A percentile compares a stretch with the other conserved stretches of the same genome.
These are phyloP conservation scores for Vigna trinervia DNA, from an alignment of 306 rosid genomes.

Conservation along the genomic window DNA sequence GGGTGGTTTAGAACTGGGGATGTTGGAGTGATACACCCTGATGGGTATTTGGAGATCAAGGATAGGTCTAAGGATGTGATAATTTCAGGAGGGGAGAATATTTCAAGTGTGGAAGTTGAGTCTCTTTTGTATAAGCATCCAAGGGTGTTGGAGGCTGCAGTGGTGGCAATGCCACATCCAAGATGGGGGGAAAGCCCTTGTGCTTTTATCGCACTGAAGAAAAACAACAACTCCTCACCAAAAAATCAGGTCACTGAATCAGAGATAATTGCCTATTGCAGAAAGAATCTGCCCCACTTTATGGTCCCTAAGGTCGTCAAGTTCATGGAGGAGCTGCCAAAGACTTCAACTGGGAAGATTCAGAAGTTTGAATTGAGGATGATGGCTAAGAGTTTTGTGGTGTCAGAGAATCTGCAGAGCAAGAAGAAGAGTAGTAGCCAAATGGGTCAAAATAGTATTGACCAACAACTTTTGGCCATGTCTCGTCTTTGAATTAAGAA, in stretches of 20 bases:
- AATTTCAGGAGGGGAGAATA: conserved; percentile 92
- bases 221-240: not conserved
- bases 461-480: conserved; percentile 50
- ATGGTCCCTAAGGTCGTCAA: conserved; percentile 58
- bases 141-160: conserved; percentile 74
- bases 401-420: conserved; percentile 22
- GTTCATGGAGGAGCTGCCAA: conserved; percentile 56
- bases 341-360: conserved; percentile 57
- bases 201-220: conserved; percentile 63
- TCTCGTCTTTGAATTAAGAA: conserved; percentile 65
- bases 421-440: conserved; percentile 6
- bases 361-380: conserved; percentile 51
- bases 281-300: conserved; percentile 52
- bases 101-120: conserved; percentile 86
- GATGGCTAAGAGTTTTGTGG: conserved; percentile 44
- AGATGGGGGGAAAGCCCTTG: conserved; percentile 97
- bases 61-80: conserved; percentile 92
- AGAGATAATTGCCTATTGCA: conserved; percentile 44
- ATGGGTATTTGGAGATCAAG: conserved; percentile 89
- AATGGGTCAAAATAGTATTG: conserved; percentile 19
- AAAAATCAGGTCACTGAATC: conserved; percentile 35
- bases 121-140: conserved; percentile 70
- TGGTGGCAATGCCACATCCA: conserved; percentile 92
- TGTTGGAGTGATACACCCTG: conserved; percentile 78
- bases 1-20: conserved; percentile 94